Conservation (phyloP, 129 eudicot genomes). For the Helichrysum umbraculigerum region DNA sequence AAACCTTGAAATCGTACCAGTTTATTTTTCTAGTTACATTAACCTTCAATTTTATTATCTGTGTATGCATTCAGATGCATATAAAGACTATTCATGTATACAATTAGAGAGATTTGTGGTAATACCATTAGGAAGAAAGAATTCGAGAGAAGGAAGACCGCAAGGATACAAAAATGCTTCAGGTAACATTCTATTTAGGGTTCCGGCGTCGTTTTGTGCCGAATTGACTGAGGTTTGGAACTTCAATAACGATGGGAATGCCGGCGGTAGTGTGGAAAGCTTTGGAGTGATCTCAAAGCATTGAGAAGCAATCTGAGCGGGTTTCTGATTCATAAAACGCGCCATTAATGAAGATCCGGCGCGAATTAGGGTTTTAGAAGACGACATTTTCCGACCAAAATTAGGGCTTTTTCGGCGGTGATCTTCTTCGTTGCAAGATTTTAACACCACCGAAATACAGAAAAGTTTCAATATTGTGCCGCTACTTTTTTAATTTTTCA, state of each 20-base stretch:
- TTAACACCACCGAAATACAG: not conserved
- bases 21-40: not conserved
- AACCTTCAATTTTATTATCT: not conserved
- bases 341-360: conserved; percentile 32
- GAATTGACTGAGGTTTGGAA: conserved; percentile 15
- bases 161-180: conserved; percentile 45
- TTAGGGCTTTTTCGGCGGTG: not conserved
- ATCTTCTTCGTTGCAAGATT: not conserved
- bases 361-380: conserved; percentile 57
- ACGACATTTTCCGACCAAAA: conserved; percentile 7
- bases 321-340: not conserved
- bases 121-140: conserved; percentile 65
- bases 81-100: too few relatives aligned
- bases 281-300: conserved; percentile 6
- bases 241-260: conserved; percentile 29
- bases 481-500: too few relatives aligned
- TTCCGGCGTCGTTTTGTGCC: conserved; percentile 34
- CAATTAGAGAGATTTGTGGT: conserved; percentile 32
- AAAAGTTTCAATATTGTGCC: too few relatives aligned
- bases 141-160: conserved; percentile 56
- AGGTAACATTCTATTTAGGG: conserved; percentile 22
- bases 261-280: conserved; percentile 30
- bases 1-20: too few relatives aligned
- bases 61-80: not conserved
- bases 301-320: conserved; percentile 16